Conservation (phyloP, 495 filamentous ascomycete species). For the Talaromyces adpressus region DNA sequence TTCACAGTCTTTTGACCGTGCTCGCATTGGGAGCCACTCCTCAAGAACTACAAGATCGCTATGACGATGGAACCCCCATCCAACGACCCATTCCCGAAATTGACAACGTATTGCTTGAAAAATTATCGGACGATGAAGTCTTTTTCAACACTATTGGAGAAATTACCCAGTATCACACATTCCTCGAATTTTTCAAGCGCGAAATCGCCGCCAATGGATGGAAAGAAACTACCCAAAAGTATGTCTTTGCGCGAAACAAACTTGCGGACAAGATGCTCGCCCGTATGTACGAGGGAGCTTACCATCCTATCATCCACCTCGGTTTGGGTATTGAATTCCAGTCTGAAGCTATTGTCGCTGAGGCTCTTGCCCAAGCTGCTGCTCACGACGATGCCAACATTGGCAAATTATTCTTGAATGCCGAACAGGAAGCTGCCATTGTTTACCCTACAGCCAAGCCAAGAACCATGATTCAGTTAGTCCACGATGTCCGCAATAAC, state of each 20-base stretch:
- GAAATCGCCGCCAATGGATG: slow-evolving; percentile 21
- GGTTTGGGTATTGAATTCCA: slow-evolving; percentile 34
- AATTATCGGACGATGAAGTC: slow-evolving; percentile 12
- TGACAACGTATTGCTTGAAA: slow-evolving; percentile 13
- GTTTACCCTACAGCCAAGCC: background rate
- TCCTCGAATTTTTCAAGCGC: slow-evolving; percentile 26
- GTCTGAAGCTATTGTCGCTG: slow-evolving; percentile 25
- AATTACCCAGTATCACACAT: slow-evolving; percentile 21
- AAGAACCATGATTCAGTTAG: slow-evolving; percentile 16
- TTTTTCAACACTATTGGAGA: slow-evolving; percentile 15
- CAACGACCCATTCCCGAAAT: slow-evolving; percentile 20
- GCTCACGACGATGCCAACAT: slow-evolving; percentile 14
- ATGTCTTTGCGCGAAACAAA: slow-evolving; percentile 17
- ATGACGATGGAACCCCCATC: slow-evolving; percentile 14
- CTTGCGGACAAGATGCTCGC: slow-evolving; percentile 22
- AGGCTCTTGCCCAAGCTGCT: slow-evolving; percentile 30
- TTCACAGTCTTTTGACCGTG: slow-evolving; percentile 19
- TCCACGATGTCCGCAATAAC: slow-evolving; percentile 1
- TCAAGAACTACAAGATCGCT: slow-evolving; percentile 14
- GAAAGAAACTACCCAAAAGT: slow-evolving; percentile 21
- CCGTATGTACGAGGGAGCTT: slow-evolving; percentile 21
- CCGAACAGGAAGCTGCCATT: slow-evolving; percentile 13
- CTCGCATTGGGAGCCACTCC: slow-evolving; percentile 20
- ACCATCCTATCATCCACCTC: slow-evolving; percentile 33
- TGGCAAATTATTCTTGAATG: slow-evolving; percentile 11